A percentile compares a stretch with the other conserved stretches of the same genome.
Evolutionary conservation across 2,329 filamentous ascomycete genomes (phyloP).

Genomic region (Metarhizium guizhouense): DNA sequence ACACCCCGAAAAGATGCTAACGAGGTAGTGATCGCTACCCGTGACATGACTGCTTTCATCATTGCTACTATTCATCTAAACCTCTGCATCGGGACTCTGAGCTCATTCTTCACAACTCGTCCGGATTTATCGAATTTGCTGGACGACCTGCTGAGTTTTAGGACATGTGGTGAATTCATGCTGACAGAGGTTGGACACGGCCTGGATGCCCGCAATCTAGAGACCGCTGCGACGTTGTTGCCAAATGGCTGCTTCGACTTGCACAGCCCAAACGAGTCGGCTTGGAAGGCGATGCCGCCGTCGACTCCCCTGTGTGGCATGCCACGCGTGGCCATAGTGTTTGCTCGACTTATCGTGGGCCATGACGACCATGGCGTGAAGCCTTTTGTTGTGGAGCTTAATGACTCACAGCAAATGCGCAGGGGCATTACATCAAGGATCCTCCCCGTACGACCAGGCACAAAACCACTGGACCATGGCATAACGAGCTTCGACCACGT

Average conservation of each 20-base stretch:
- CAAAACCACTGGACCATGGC: slow-evolving; percentile 20
- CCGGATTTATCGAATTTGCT: slow-evolving; percentile 12
- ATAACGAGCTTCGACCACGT: slow-evolving; percentile 24
- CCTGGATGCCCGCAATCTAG: slow-evolving; percentile 26
- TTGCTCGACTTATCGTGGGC: slow-evolving; percentile 14
- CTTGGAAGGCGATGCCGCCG: slow-evolving; percentile 22
- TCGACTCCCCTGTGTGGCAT: slow-evolving; percentile 14
- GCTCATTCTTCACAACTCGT: not conserved
- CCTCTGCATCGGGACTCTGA: slow-evolving; percentile 19
- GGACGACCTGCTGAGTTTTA: slow-evolving; percentile 12
- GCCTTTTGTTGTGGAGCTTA: slow-evolving; percentile 20
- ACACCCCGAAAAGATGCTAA: not conserved
- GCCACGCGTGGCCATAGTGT: slow-evolving; percentile 7
- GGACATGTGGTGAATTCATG: slow-evolving; percentile 23
- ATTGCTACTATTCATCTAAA: slow-evolving; percentile 21
- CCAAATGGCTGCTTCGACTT: slow-evolving; percentile 23
- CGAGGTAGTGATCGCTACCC: slow-evolving; percentile 4
- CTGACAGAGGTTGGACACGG: slow-evolving; percentile 30
- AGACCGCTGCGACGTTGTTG: slow-evolving; percentile 25
- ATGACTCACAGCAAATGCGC: slow-evolving; percentile 15
- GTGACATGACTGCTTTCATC: slow-evolving; percentile 11
- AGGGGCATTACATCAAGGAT: slow-evolving; percentile 17
- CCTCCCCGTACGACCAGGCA: slow-evolving; percentile 18
- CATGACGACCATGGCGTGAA: slow-evolving; percentile 18
- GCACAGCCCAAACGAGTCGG: slow-evolving; percentile 19